Percentiles rank a stretch among this genome's conserved stretches.
These are phyloP conservation scores for Cercospora zeina DNA, from an alignment of 2,329 filamentous ascomycete genomes.

Conservation along the genomic window DNA sequence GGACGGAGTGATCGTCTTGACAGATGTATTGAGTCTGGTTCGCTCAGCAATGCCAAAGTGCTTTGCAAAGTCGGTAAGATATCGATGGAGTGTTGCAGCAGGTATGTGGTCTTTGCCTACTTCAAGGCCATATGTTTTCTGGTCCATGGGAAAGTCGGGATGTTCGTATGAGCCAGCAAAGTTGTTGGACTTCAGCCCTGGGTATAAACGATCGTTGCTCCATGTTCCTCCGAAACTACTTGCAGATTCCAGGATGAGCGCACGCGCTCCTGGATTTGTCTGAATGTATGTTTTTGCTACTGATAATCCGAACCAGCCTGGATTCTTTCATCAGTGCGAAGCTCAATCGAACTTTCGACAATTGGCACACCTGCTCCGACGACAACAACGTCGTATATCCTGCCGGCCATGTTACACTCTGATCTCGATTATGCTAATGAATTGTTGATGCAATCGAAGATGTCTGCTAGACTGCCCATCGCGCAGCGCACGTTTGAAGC, in stretches of 20 bases:
- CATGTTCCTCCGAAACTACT: conserved; percentile 6
- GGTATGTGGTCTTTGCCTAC: neutral
- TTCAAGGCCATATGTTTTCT: neutral
- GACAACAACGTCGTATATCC: neutral
- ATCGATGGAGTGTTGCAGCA: conserved; percentile 1
- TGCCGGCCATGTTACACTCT: neutral
- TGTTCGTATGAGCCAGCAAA: neutral
- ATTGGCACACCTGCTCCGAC: neutral
- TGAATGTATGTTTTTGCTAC: conserved; percentile 6
- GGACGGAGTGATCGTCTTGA: neutral
- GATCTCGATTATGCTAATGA: too few relatives aligned
- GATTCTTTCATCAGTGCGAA: neutral
- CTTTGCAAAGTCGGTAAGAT: neutral
- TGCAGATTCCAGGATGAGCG: neutral
- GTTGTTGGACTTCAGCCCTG: conserved; percentile 2
- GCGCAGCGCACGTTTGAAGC: neutral
- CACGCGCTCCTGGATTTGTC: neutral
- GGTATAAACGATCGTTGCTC: conserved; percentile 9
- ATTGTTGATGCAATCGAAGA: neutral
- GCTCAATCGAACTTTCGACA: neutral
- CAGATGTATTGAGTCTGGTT: neutral
- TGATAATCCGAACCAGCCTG: conserved; percentile 3
- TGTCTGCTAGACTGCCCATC: neutral
- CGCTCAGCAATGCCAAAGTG: neutral
- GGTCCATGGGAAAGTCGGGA: conserved; percentile 3